These are phyloP conservation scores for Dactylella cylindrospora DNA, from an alignment of 2,329 filamentous ascomycete species.

Conservation along the genomic window DNA sequence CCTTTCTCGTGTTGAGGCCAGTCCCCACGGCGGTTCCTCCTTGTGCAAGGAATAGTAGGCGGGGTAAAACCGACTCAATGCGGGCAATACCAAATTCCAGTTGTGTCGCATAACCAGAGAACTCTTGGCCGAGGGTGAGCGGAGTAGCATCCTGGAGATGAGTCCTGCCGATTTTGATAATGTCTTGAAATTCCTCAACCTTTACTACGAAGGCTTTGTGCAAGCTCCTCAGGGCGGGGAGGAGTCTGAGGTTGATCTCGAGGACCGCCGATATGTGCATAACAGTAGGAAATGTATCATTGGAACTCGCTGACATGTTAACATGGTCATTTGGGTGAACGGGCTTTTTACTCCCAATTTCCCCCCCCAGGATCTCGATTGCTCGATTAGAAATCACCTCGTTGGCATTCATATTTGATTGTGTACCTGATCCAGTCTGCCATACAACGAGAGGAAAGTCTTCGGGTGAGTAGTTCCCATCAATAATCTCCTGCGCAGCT, in stretches of 20 bases:
- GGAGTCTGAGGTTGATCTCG: conserved; percentile 80
- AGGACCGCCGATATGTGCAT: conserved; percentile 99
- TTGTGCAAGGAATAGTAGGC: conserved; percentile 84
- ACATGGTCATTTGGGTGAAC: conserved; percentile 99
- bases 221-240: conserved; percentile 79
- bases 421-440: conserved; percentile 98
- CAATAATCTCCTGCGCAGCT: conserved; percentile 88
- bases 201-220: conserved; percentile 83
- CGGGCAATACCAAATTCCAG: conserved; percentile 87
- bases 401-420: conserved; percentile 99
- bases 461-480: conserved; percentile 69
- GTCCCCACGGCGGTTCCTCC: conserved; percentile 96
- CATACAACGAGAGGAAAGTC: conserved; percentile 99
- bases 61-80: conserved; percentile 77
- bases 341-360: conserved; percentile 94
- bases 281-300: conserved; percentile 98
- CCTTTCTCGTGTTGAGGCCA: conserved; percentile 94
- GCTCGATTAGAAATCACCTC: conserved; percentile 99
- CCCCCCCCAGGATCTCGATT: conserved; percentile 93
- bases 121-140: conserved; percentile 92
- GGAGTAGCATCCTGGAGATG: conserved; percentile 97
- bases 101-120: conserved; percentile 95
- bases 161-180: conserved; percentile 98
- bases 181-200: conserved; percentile 82
- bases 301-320: conserved; percentile 98